Conservation (phyloP, 192 early-diverging fungal species). For the Mortierella claussenii region DNA sequence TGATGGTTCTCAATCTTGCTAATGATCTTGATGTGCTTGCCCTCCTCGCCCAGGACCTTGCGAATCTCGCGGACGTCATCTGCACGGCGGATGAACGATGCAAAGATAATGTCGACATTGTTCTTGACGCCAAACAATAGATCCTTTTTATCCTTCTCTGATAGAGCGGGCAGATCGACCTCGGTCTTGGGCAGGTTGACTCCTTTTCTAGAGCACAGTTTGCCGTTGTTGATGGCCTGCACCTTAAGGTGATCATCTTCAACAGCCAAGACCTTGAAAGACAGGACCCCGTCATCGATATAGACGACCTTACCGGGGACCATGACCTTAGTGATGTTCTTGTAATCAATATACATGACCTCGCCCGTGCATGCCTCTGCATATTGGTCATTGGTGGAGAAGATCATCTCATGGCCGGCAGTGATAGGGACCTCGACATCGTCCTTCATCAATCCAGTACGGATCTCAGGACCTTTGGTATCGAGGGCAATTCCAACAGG, state of each 20-base stretch:
- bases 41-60: constrained; percentile 80
- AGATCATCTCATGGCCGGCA: constrained; percentile 83
- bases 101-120: constrained; percentile 94
- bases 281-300: constrained; percentile 96
- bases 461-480: constrained; percentile 90
- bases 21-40: constrained; percentile 93
- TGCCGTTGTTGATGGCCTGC: constrained; percentile 84
- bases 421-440: constrained; percentile 77
- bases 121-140: constrained; percentile 93
- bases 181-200: constrained; percentile 94
- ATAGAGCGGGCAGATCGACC: constrained; percentile 95
- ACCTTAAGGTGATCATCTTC: constrained; percentile 72
- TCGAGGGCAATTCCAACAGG: constrained; percentile 80
- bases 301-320: constrained; percentile 79
- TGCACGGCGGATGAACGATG: constrained; percentile 95
- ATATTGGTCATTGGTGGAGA: constrained; percentile 75
- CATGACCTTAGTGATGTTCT: constrained; percentile 81
- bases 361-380: constrained; percentile 69
- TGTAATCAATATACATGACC: constrained; percentile 84
- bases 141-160: constrained; percentile 94
- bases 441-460: constrained; percentile 83
- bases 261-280: constrained; percentile 91
- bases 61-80: constrained; percentile 93
- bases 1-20: constrained; percentile 98
- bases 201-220: constrained; percentile 91